These are phyloP conservation scores for Paraleonurus japonicus DNA, from an alignment of 257 asterid species.

Conservation along the genomic window DNA sequence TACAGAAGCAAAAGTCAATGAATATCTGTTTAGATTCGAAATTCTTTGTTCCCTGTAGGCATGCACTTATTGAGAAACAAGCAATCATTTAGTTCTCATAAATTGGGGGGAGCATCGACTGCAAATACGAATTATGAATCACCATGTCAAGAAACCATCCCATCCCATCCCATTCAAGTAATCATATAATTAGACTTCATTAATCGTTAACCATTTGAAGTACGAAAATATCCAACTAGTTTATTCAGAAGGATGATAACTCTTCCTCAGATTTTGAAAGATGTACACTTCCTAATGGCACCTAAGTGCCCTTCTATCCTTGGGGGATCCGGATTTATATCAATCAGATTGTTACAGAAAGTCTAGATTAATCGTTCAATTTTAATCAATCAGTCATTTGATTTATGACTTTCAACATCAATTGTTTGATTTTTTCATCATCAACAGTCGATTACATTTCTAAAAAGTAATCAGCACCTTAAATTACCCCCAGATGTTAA, in stretches of 20 bases:
- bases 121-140: not conserved
- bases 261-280: not conserved
- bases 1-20: conserved; percentile 24
- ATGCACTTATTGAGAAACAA: not conserved
- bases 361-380: not conserved
- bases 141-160: not conserved
- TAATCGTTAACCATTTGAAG: not conserved
- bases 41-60: not conserved
- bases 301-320: no score
- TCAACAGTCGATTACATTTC: not conserved
- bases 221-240: not conserved
- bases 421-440: not conserved
- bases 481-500: not conserved
- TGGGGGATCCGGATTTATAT: no score
- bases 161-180: not conserved
- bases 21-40: not conserved
- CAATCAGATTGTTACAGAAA: not conserved
- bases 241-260: not conserved
- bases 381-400: not conserved
- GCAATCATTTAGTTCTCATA: not conserved
- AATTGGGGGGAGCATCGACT: not conserved
- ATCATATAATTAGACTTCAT: not conserved
- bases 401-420: not conserved
- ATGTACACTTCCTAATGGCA: no score
- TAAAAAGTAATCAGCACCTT: not conserved